These are phyloP conservation scores for Bretschneidera sinensis DNA, from an alignment of 345 rosid species.

Conservation along the genomic window DNA sequence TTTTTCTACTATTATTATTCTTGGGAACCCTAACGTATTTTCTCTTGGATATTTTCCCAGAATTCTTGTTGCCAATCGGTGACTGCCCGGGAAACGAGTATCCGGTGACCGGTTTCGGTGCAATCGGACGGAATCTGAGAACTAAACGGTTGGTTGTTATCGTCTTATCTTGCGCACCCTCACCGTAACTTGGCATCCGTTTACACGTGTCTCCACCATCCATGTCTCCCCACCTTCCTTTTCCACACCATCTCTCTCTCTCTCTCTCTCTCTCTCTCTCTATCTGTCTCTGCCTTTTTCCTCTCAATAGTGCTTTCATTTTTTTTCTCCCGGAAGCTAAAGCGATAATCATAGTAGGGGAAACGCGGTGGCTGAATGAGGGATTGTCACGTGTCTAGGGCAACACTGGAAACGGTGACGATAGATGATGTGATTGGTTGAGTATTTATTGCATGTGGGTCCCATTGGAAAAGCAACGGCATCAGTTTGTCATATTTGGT, in stretches of 20 bases:
- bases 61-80: slow-evolving; percentile 17
- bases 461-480: slow-evolving; percentile 9
- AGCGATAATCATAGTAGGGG: slow-evolving; percentile 26
- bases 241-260: slow-evolving; percentile 12
- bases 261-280: too few relatives aligned
- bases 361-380: slow-evolving; percentile 17
- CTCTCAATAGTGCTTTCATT: neutral
- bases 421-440: slow-evolving; percentile 16
- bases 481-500: neutral
- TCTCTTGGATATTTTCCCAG: slow-evolving; percentile 47
- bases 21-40: slow-evolving; percentile 74
- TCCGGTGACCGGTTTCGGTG: slow-evolving; percentile 49
- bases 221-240: slow-evolving; percentile 26
- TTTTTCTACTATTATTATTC: slow-evolving; percentile 32
- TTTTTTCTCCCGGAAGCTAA: slow-evolving; percentile 14
- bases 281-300: too few relatives aligned
- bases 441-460: neutral
- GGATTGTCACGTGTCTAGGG: slow-evolving; percentile 45
- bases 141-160: slow-evolving; percentile 47
- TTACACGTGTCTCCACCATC: slow-evolving; percentile 21
- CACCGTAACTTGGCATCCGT: slow-evolving; percentile 24
- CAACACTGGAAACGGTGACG: slow-evolving; percentile 11
- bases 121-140: slow-evolving; percentile 81
- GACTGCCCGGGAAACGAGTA: slow-evolving; percentile 17
- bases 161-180: slow-evolving; percentile 31